Percentiles rank a stretch among this genome's conserved stretches.
These are phyloP conservation scores for Suillus subalutaceus DNA, from an alignment of 768 basidiomycete genomes.

Conservation along the genomic window DNA sequence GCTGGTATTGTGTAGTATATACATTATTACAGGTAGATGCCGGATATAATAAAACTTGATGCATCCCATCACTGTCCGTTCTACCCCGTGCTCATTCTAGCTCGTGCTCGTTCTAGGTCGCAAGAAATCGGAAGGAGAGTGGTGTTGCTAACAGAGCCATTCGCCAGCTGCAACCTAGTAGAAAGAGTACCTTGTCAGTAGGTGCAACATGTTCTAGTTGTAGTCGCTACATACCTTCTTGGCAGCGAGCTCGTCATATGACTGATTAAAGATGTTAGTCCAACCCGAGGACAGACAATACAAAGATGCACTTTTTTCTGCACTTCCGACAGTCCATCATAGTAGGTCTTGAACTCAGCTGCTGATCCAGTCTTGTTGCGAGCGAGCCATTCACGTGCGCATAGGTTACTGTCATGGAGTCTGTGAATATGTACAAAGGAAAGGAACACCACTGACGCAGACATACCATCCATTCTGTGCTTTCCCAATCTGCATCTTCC, in stretches of 20 bases:
- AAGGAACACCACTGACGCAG: not conserved
- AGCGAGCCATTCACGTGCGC: not conserved
- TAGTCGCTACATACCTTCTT: too few relatives aligned
- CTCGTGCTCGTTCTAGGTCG: too few relatives aligned
- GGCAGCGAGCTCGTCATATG: too few relatives aligned
- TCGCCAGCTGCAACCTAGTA: too few relatives aligned
- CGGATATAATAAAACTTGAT: not conserved
- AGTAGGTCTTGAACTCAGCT: not conserved
- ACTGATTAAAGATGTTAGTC: not conserved
- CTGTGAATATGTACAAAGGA: not conserved
- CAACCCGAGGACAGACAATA: not conserved
- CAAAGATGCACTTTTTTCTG: not conserved
- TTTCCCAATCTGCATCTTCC: conserved; percentile 1
- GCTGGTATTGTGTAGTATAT: not conserved
- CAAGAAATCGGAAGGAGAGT: too few relatives aligned
- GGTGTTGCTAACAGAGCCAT: too few relatives aligned
- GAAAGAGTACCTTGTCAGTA: too few relatives aligned
- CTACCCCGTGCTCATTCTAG: too few relatives aligned
- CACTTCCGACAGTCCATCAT: not conserved
- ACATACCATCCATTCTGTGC: not conserved
- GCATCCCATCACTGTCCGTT: not conserved
- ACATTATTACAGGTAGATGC: not conserved
- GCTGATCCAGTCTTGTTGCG: not conserved
- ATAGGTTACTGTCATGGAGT: not conserved
- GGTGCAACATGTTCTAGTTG: too few relatives aligned